Percentiles rank a stretch among this genome's conserved stretches.
phyloP scores from a whole-genome alignment of 1,284 basidiomycete genomes.

The Fereydounia khargensis region DNA sequence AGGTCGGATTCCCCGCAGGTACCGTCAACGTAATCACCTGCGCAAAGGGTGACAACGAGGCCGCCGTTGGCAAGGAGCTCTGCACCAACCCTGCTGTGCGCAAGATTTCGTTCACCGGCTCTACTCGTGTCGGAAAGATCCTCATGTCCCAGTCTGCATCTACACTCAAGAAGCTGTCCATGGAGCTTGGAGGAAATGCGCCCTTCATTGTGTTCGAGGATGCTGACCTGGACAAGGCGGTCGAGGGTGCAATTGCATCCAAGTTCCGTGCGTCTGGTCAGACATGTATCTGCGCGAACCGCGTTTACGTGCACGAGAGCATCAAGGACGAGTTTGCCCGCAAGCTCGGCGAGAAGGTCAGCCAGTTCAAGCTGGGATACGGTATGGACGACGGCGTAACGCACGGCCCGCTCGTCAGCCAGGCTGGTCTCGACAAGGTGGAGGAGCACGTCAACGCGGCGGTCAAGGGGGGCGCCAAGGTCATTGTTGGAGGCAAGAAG shows the following conservation, averaged over 20 bases:
- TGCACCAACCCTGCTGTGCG: constrained; percentile 66
- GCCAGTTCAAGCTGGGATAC: constrained; percentile 85
- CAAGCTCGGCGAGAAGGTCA: constrained; percentile 75
- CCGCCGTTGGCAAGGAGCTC: constrained; percentile 71
- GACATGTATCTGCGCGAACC: constrained; percentile 69
- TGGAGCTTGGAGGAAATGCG: constrained; percentile 70
- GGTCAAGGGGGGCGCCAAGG: constrained; percentile 74
- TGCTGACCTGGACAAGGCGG: constrained; percentile 87
- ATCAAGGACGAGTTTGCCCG: constrained; percentile 80
- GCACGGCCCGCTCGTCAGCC: constrained; percentile 91
- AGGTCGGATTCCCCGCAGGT: constrained; percentile 88
- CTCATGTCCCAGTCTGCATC: constrained; percentile 77
- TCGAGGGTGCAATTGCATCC: constrained; percentile 78
- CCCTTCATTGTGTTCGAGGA: constrained; percentile 97
- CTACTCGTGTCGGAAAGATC: constrained; percentile 85
- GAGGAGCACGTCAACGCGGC: constrained; percentile 82
- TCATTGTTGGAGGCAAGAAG: constrained; percentile 80
- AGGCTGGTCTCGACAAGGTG: constrained; percentile 81
- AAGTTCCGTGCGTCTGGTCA: constrained; percentile 94
- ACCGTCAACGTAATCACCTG: constrained; percentile 93
- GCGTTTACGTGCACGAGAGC: constrained; percentile 65
- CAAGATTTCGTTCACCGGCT: constrained; percentile 91
- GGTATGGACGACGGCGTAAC: constrained; percentile 75
- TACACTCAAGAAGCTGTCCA: constrained; percentile 80
- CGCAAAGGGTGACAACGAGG: constrained; percentile 69